Percentiles rank a stretch among this genome's conserved stretches.
phyloP scores from a whole-genome alignment of 2,329 filamentous ascomycete species.

The Biscogniauxia marginata region DNA sequence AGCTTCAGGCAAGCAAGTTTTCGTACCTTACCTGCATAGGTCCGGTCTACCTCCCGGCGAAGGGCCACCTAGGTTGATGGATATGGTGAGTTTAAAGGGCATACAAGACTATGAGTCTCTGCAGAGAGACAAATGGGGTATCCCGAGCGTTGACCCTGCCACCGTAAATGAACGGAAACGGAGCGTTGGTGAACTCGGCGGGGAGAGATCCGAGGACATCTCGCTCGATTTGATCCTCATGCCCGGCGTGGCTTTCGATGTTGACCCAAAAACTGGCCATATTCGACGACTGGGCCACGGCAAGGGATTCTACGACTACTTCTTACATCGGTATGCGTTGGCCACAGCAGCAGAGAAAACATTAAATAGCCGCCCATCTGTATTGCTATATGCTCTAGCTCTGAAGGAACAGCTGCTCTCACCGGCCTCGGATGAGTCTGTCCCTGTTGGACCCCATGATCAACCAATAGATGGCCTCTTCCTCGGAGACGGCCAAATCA shows the following conservation, averaged over 20 bases:
- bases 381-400: constrained; percentile 71
- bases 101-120: constrained; percentile 76
- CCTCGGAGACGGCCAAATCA: constrained; percentile 66
- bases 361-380: constrained; percentile 35
- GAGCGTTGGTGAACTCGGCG: constrained; percentile 64
- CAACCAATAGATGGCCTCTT: constrained; percentile 76
- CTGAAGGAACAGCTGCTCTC: constrained; percentile 80
- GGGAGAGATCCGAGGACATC: constrained; percentile 39
- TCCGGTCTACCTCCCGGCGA: constrained; percentile 44
- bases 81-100: constrained; percentile 81
- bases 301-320: constrained; percentile 96
- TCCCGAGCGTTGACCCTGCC: constrained; percentile 73
- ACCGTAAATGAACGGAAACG: constrained; percentile 68
- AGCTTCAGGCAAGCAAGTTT: constrained; percentile 75
- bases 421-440: constrained; percentile 53
- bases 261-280: constrained; percentile 46
- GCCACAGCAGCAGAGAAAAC: constrained; percentile 34
- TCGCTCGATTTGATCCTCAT: constrained; percentile 83
- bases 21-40: constrained; percentile 84
- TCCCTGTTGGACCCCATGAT: constrained; percentile 77
- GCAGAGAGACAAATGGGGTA: constrained; percentile 83
- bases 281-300: constrained; percentile 86
- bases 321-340: constrained; percentile 70
- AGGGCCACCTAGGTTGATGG: constrained; percentile 74
- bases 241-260: constrained; percentile 90